Base-by-base conservation (phyloP, 1,284 basidiomycete species). In the Cystobasidiaceae sp. region DNA sequence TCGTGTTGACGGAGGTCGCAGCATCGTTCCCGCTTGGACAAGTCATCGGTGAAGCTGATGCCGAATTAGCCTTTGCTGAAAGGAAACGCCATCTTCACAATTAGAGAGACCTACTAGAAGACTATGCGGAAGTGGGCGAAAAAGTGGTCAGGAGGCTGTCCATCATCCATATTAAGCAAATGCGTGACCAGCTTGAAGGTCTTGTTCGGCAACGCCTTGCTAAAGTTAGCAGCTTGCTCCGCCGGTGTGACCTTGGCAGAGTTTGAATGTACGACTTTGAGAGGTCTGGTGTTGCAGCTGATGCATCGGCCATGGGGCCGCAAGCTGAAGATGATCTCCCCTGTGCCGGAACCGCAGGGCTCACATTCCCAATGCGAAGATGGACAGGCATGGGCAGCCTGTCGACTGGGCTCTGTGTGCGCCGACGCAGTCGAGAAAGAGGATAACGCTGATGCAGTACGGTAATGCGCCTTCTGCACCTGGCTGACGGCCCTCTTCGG, bases 61-160 rank as follows among this genome's bases (percentile, higher is more conserved):
- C 6, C 15, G 17, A 23, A 44, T 39, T 41, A n/a, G 13, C 13
- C n/a, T 15, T 15, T 8, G 6, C 15, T 50, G 23, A 44, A 41
- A 9, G 23, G n/a, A 11, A n/a, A 11, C 11, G 11, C n/a, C 37
- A 39, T 11, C 11, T 39, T 11, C 11, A 11, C 11, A 39, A 39
- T n/a, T 39, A 39, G 37, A n/a, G 11, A 11, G n/a, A 23, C 52
- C 30, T 19, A 56, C 34, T 64, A 64, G 43, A 64, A 64, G 4
- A 56, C 50, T 13, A 64, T 56, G 5, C 52, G 19, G 23, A 64
- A 55, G 33, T 64, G 61, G 1, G 61, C 61, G 33, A 64, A 64
- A 44, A 64, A 64, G 21, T 64, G 51, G 13, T 64, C 61, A 25
- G 51, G 61, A 37, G 27, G 4, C 6, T 39, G 21, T 17, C 37